A percentile compares a stretch with the other conserved stretches of the same genome.
phyloP scores from a whole-genome alignment of 2,329 filamentous ascomycete genomes.

The Ophiobolus disseminans region DNA sequence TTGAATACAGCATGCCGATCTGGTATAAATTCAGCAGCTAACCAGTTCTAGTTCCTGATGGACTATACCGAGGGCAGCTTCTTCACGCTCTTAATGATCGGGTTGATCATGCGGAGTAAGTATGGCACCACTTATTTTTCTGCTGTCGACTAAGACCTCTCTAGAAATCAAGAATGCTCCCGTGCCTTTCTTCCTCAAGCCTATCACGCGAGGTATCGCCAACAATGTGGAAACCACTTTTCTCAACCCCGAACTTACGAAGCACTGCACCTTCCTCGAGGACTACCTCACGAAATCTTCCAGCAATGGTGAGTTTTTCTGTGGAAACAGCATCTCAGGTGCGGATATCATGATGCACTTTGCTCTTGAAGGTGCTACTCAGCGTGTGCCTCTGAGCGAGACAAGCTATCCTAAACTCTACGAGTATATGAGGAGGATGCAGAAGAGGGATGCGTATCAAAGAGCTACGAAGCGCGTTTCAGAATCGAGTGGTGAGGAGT shows the following conservation, averaged over 20 bases:
- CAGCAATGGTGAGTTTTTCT: slow-evolving; percentile 58
- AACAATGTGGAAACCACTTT: slow-evolving; percentile 54
- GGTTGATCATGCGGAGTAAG: slow-evolving; percentile 63
- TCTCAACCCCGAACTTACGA: slow-evolving; percentile 56
- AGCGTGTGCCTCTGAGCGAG: slow-evolving; percentile 47
- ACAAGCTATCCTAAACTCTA: slow-evolving; percentile 56
- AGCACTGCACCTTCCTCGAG: slow-evolving; percentile 61
- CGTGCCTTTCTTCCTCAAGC: slow-evolving; percentile 73
- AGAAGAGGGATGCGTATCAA: slow-evolving; percentile 56
- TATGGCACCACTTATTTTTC: background rate
- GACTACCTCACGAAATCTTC: slow-evolving; percentile 56
- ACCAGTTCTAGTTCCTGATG: slow-evolving; percentile 59
- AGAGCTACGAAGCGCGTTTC: slow-evolving; percentile 59
- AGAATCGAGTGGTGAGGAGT: slow-evolving; percentile 49
- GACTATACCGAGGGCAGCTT: slow-evolving; percentile 87
- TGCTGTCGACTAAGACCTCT: slow-evolving; percentile 2
- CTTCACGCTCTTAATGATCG: slow-evolving; percentile 73
- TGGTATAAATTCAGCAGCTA: background rate
- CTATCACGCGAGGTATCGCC: slow-evolving; percentile 65
- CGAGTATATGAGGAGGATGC: slow-evolving; percentile 54
- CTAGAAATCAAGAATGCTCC: slow-evolving; percentile 56
- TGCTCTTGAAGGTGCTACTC: slow-evolving; percentile 55
- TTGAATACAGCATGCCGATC: background rate
- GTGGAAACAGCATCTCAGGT: slow-evolving; percentile 56
- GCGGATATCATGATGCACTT: slow-evolving; percentile 63